phyloP scores from a whole-genome alignment of 2,329 filamentous ascomycete genomes.

The Fusarium sp. region DNA sequence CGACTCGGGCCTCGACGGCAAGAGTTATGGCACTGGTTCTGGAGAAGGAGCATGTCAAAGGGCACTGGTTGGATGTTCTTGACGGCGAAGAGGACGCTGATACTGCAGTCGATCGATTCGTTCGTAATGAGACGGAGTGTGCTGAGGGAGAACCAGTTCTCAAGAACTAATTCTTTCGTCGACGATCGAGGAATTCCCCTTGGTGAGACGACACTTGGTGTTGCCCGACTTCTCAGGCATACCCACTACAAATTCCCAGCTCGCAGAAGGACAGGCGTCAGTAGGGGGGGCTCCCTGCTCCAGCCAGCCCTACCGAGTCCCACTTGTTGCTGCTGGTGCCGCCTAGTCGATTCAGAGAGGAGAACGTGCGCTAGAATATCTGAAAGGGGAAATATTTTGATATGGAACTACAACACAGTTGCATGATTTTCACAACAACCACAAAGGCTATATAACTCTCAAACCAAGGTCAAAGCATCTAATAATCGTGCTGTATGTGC shows the following conservation, averaged over 20 bases:
- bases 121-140: constrained; percentile 43
- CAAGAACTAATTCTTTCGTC: constrained; percentile 17
- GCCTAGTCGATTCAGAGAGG: constrained; percentile 2
- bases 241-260: constrained; percentile 2
- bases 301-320: background rate
- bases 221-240: background rate
- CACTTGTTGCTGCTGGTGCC: constrained; percentile 10
- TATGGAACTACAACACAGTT: constrained; percentile 16
- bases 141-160: constrained; percentile 42
- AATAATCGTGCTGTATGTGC: background rate
- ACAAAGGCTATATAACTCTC: background rate
- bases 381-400: constrained; percentile 6
- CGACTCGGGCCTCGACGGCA: constrained; percentile 69
- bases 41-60: constrained; percentile 58
- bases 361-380: constrained; percentile 20
- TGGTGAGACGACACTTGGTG: background rate
- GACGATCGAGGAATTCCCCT: background rate
- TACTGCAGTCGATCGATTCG: constrained; percentile 41
- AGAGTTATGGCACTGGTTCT: constrained; percentile 62
- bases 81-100: constrained; percentile 60
- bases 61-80: constrained; percentile 64
- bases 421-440: constrained; percentile 24
- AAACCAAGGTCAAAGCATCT: constrained; percentile 1
- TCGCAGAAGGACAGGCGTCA: background rate
- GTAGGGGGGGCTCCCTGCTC: background rate